Conservation (phyloP, 2,329 filamentous ascomycete genomes). For the Penicillium crustosum region DNA sequence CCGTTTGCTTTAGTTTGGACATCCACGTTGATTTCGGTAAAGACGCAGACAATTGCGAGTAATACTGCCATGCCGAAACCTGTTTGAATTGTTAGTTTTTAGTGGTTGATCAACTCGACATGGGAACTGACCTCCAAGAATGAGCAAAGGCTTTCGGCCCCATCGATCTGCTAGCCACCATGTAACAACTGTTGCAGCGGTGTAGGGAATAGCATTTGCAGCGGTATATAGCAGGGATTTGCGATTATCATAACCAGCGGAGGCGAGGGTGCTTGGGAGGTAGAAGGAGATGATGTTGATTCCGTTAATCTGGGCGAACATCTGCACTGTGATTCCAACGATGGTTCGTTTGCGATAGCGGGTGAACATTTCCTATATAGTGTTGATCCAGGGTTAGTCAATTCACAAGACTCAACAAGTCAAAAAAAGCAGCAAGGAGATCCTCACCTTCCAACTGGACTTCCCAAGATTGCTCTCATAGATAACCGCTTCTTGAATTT, state of each 20-base stretch:
- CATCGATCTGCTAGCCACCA: constrained; percentile 45
- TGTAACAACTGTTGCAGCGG: constrained; percentile 40
- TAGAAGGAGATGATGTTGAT: constrained; percentile 49
- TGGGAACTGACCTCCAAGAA: constrained; percentile 18
- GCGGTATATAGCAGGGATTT: constrained; percentile 44
- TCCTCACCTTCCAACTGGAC: constrained; percentile 32
- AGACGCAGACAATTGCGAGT: constrained; percentile 41
- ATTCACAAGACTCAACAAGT: neutral
- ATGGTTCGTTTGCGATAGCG: constrained; percentile 45
- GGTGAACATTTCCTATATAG: constrained; percentile 44
- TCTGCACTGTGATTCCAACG: constrained; percentile 43
- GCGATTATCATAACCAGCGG: constrained; percentile 39
- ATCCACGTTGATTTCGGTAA: constrained; percentile 33
- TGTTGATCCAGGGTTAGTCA: neutral
- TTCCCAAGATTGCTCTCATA: constrained; percentile 40
- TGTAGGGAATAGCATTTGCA: constrained; percentile 43
- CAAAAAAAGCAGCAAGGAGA: neutral
- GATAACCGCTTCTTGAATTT: constrained; percentile 41
- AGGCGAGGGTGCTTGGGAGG: constrained; percentile 38
- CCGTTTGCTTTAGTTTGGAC: constrained; percentile 37
- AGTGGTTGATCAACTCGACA: neutral
- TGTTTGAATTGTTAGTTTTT: constrained; percentile 2
- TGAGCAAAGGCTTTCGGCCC: constrained; percentile 41
- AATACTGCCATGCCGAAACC: constrained; percentile 37
- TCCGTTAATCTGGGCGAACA: constrained; percentile 45